These are phyloP conservation scores for Yarrowia porcina DNA, from an alignment of 805 yeast species.

Conservation along the genomic window DNA sequence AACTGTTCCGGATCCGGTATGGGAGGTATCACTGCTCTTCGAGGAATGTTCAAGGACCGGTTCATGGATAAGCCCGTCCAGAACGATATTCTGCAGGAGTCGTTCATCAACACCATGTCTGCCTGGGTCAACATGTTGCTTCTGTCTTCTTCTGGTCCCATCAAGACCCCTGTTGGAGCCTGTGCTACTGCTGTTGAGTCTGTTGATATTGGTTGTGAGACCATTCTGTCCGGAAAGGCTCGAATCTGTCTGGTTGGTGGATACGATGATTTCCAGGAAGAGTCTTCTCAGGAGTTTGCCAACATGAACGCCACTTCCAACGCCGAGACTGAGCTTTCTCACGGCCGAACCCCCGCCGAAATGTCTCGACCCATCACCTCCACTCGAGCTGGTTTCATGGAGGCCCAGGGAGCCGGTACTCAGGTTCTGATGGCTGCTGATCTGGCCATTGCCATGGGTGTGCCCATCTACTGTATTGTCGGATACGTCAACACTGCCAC, in stretches of 20 bases:
- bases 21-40: conserved; percentile 98
- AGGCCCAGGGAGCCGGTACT: conserved; percentile 98
- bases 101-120: conserved; percentile 97
- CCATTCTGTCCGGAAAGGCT: conserved; percentile 89
- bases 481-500: conserved; percentile 96
- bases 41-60: conserved; percentile 97
- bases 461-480: conserved; percentile 93
- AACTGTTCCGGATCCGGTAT: conserved; percentile 99
- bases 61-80: conserved; percentile 91
- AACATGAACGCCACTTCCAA: conserved; percentile 99
- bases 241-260: conserved; percentile 98
- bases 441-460: conserved; percentile 96
- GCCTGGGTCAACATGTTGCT: conserved; percentile 99
- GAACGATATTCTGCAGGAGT: conserved; percentile 95
- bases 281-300: conserved; percentile 95
- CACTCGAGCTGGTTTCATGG: conserved; percentile 97
- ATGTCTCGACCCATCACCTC: conserved; percentile 99
- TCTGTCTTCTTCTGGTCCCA: conserved; percentile 96
- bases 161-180: conserved; percentile 99
- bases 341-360: conserved; percentile 96
- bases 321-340: conserved; percentile 79
- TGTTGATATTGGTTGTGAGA: conserved; percentile 92
- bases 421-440: conserved; percentile 95
- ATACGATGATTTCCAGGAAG: conserved; percentile 99
- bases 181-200: conserved; percentile 99